Percentiles rank a stretch among this genome's conserved stretches.
These are phyloP conservation scores for Lophiostoma macrostomum DNA, from an alignment of 495 filamentous ascomycete genomes.

Conservation along the genomic window DNA sequence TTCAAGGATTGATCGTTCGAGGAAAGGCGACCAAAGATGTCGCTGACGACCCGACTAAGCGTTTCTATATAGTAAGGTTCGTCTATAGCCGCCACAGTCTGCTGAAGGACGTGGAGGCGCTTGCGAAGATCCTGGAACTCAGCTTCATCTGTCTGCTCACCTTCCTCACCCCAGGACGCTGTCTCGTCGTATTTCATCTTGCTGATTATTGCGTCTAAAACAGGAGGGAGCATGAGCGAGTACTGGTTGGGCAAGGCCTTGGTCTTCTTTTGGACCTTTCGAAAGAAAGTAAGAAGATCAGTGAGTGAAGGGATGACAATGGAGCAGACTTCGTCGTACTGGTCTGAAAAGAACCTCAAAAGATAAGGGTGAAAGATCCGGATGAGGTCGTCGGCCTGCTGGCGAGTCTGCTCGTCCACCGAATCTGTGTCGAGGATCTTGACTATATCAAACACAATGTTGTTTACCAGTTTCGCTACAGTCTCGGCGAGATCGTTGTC, in stretches of 20 bases:
- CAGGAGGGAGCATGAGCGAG: slow-evolving; percentile 72
- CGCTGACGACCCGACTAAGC: slow-evolving; percentile 76
- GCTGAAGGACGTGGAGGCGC: slow-evolving; percentile 81
- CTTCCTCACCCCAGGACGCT: slow-evolving; percentile 87
- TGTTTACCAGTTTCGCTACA: slow-evolving; percentile 95
- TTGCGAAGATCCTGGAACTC: slow-evolving; percentile 95
- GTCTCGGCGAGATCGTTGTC: slow-evolving; percentile 93
- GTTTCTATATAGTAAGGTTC: slow-evolving; percentile 79
- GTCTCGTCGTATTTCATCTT: slow-evolving; percentile 99
- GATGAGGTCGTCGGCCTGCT: slow-evolving; percentile 69
- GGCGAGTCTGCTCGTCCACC: slow-evolving; percentile 52
- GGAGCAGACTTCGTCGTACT: slow-evolving; percentile 96
- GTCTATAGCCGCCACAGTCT: slow-evolving; percentile 81
- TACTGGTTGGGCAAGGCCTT: slow-evolving; percentile 64
- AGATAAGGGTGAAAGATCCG: slow-evolving; percentile 79
- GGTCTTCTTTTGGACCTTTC: slow-evolving; percentile 65
- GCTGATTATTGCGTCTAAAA: slow-evolving; percentile 82
- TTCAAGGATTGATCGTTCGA: slow-evolving; percentile 70
- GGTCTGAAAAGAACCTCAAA: slow-evolving; percentile 90
- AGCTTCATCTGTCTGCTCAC: slow-evolving; percentile 94
- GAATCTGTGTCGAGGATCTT: slow-evolving; percentile 65
- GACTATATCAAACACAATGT: slow-evolving; percentile 77
- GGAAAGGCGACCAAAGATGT: slow-evolving; percentile 73
- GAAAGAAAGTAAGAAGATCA: slow-evolving; percentile 82
- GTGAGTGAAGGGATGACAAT: slow-evolving; percentile 88